phyloP scores from a whole-genome alignment of 2,329 filamentous ascomycete species.

The Pseudogymnoascus sp. region DNA sequence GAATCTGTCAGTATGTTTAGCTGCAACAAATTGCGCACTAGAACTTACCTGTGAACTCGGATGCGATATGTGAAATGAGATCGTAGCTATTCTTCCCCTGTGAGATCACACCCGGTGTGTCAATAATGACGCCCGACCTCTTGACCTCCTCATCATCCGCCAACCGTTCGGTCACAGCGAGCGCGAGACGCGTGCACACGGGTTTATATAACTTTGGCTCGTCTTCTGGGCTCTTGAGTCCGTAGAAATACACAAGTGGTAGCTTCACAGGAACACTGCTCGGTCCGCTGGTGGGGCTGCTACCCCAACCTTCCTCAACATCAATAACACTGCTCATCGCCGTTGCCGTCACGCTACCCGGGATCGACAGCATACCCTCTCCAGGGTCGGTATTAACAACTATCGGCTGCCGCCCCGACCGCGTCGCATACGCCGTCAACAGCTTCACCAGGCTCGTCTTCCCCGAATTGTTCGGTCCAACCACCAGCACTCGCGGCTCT shows the following conservation, averaged over 20 bases:
- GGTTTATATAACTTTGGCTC: slow-evolving; percentile 65
- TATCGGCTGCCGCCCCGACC: slow-evolving; percentile 65
- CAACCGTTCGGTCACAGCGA: slow-evolving; percentile 69
- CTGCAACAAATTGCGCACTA: not conserved
- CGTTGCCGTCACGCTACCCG: slow-evolving; percentile 78
- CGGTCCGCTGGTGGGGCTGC: slow-evolving; percentile 82
- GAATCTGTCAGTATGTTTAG: slow-evolving; percentile 11
- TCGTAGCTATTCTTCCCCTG: slow-evolving; percentile 63
- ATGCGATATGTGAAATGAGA: slow-evolving; percentile 70
- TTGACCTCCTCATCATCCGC: slow-evolving; percentile 66
- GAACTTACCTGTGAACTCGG: slow-evolving; percentile 54
- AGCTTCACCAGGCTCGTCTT: slow-evolving; percentile 78
- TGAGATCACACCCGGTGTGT: slow-evolving; percentile 66
- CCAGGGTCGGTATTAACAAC: slow-evolving; percentile 78
- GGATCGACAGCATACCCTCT: slow-evolving; percentile 69
- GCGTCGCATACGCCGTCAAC: slow-evolving; percentile 70
- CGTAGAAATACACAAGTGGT: slow-evolving; percentile 85
- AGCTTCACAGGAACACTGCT: slow-evolving; percentile 84
- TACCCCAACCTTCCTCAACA: slow-evolving; percentile 82
- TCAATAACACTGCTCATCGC: slow-evolving; percentile 84
- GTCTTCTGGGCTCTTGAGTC: slow-evolving; percentile 63
- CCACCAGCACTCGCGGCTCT: slow-evolving; percentile 76
- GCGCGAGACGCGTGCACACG: slow-evolving; percentile 66
- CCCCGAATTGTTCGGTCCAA: slow-evolving; percentile 69
- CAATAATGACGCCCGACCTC: slow-evolving; percentile 73